Base-by-base conservation (phyloP, 371 early-diverging fungal genomes). In the Mucor irregularis region DNA sequence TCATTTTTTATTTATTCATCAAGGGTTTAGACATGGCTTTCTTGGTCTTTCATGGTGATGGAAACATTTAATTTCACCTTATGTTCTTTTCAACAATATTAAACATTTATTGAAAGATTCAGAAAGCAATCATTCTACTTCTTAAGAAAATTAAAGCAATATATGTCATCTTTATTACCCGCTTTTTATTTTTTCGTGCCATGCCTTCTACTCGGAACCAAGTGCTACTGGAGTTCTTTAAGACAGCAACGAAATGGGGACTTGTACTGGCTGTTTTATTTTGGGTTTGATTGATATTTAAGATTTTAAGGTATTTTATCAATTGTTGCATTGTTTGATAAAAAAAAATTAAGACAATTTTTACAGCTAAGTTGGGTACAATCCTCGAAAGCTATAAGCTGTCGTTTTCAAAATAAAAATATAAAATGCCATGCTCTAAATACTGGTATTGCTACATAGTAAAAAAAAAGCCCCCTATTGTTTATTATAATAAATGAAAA, bases 221-320 rank as follows among this genome's bases (percentile, higher is more conserved):
- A 46, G 46, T 46, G 31, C 31, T 46, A 46, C 46, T n/a, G n/a
- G n/a, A n/a, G n/a, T n/a, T n/a, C n/a, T n/a, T n/a, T n/a, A n/a
- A n/a, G n/a, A n/a, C n/a, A n/a, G n/a, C n/a, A n/a, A n/a, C n/a
- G n/a, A n/a, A n/a, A n/a, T n/a, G n/a, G n/a, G n/a, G n/a, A n/a
- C n/a, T n/a, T n/a, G n/a, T n/a, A n/a, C n/a, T 46, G 46, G 46
- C 46, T 46, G 46, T 46, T 46, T 46, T 46, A 46, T 46, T 46
- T 46, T 28, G 31, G 31, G n/a, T 30, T 46, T 46, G 46, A 46
- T 46, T 46, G 46, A 30, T 30, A 46, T 30, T 46, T 30, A 46
- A 28, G 46, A 46, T 46, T 46, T 46, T 16, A 30, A 46, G 28
- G 30, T 46, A 46, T 46, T 46, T 46, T 46, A 46, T 46, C 46